phyloP scores from a whole-genome alignment of 2,329 filamentous ascomycete species.

The Ophiostoma ips region DNA sequence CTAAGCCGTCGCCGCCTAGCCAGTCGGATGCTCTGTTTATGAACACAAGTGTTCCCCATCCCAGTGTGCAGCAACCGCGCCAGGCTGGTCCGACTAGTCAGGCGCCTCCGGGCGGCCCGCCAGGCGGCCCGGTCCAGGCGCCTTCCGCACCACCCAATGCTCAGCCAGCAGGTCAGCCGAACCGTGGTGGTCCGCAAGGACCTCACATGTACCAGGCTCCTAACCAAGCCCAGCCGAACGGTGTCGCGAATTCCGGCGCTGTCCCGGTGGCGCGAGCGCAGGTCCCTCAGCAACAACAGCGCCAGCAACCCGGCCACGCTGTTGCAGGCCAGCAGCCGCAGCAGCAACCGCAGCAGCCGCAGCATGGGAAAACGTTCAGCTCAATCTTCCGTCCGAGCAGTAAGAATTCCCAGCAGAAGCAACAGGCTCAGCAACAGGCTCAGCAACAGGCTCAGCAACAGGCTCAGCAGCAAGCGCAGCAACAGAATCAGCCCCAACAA shows the following conservation, averaged over 20 bases:
- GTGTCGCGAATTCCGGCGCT: no score
- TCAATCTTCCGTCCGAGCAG: background rate
- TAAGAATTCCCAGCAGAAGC: background rate
- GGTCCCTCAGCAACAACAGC: background rate
- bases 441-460: background rate
- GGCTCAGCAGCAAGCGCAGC: background rate
- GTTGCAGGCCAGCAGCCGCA: background rate
- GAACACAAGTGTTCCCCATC: no score
- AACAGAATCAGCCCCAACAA: background rate
- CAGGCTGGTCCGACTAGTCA: background rate
- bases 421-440: background rate
- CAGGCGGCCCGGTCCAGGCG: background rate
- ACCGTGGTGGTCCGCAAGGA: background rate
- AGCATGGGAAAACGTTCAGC: background rate
- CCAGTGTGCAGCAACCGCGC: background rate
- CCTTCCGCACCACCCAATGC: background rate
- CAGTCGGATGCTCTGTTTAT: background rate
- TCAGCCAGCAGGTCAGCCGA: background rate
- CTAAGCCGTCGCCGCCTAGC: background rate
- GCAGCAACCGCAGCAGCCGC: background rate
- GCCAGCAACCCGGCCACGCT: background rate
- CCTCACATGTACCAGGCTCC: constrained; percentile 6
- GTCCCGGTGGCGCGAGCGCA: background rate
- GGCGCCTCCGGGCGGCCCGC: background rate
- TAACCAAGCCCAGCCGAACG: background rate